Base-by-base conservation (phyloP, 495 filamentous ascomycete genomes). In the Eremomyces bilateralis region DNA sequence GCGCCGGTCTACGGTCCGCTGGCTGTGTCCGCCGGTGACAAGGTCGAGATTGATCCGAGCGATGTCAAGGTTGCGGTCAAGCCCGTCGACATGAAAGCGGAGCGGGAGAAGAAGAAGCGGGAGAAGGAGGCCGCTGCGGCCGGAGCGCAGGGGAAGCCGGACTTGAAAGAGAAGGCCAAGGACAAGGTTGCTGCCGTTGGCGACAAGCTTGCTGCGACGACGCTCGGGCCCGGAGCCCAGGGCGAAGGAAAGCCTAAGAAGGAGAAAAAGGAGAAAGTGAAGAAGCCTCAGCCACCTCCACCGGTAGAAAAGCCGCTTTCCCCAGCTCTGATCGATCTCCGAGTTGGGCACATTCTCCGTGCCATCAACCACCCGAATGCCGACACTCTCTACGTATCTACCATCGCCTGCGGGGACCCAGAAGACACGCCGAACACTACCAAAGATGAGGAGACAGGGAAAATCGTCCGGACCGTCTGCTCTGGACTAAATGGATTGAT, bases 311-410 rank as follows among this genome's bases (percentile, higher is more conserved):
- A 73, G 4, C 71, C 76, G 1, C 64, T 82, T 3, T 79, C 80
- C 1, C 90, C 90, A 6, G 66, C 66, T 36, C 64, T 90, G 25
- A 92, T 97, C 48, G 90, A 97, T 50, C 71, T 97, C 27, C 74
- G 88, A 32, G 83, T 95, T 34, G 88, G 90, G 35, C 88, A 97
- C 62, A 93, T 97, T 47, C 71, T 97, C 46, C 80, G 88, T 58
- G 84, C 83, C 15, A 67, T 81, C 57, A 77, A 80, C 49, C 88
- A 97, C 62, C 90, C 88, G 31, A 88, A 95, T 48, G 88, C 88
- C 40, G 88, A 97, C 60, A 84, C 78, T 10, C 69, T 97, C 17
- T 97, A 71, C 53, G 88, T 97, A 36, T 88, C 79, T 36, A 94
- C 83, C n/a, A 91, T 97, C 49, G 81, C 80, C 39, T 83, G 81